Percentiles rank a stretch among this genome's conserved stretches.
Conservation (phyloP, 768 basidiomycete genomes). For the Rhodotorula babjevae region DNA sequence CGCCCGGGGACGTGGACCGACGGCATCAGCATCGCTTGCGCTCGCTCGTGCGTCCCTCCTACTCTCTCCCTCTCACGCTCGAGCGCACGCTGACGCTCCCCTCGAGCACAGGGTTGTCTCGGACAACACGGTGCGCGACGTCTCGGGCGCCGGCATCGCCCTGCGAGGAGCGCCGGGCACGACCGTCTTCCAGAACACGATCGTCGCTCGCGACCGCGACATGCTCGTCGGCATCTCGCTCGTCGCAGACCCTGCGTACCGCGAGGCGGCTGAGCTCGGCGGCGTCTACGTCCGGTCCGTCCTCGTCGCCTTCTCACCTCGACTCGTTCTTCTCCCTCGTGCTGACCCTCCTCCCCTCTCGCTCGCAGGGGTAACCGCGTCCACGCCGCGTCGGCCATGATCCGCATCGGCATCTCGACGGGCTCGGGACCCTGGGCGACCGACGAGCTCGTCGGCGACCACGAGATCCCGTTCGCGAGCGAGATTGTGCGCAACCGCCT, state of each 20-base stretch:
- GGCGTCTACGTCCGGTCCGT: slow-evolving; percentile 23
- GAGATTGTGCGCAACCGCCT: slow-evolving; percentile 29
- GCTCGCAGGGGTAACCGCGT: slow-evolving; percentile 32
- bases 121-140: slow-evolving; percentile 43
- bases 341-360: background rate
- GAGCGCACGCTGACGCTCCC: background rate
- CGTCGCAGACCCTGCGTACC: slow-evolving; percentile 36
- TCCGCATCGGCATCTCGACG: slow-evolving; percentile 43
- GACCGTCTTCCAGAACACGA: slow-evolving; percentile 37
- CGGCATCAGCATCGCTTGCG: slow-evolving; percentile 46
- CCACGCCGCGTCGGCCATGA: slow-evolving; percentile 40
- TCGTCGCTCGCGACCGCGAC: slow-evolving; percentile 33
- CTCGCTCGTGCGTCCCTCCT: slow-evolving; percentile 16
- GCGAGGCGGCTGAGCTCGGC: slow-evolving; percentile 4
- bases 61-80: no score
- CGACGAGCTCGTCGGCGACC: slow-evolving; percentile 28
- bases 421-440: slow-evolving; percentile 41
- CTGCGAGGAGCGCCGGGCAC: slow-evolving; percentile 41
- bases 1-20: slow-evolving; percentile 45
- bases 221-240: slow-evolving; percentile 41
- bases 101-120: slow-evolving; percentile 36
- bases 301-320: background rate
- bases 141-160: slow-evolving; percentile 44
- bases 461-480: slow-evolving; percentile 30
- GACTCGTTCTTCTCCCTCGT: background rate